Base-by-base conservation (phyloP, 192 early-diverging fungal species). In the Podila epigama region DNA sequence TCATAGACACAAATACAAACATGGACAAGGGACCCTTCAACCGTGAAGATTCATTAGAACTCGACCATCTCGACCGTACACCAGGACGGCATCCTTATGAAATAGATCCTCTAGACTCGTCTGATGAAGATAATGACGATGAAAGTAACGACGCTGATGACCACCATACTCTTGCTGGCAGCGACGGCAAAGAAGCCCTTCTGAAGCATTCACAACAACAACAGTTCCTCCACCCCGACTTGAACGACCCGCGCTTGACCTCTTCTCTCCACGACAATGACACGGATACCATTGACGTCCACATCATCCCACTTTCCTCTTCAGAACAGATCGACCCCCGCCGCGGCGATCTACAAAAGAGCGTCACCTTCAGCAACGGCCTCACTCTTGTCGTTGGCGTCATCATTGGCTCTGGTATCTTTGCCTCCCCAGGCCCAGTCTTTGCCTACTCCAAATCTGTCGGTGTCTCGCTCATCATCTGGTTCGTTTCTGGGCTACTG, bases 351-450 rank as follows among this genome's bases (percentile, higher is more conserved):
- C 69, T 88, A 31, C 82, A 85, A 68, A 88, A 85, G 59, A 84
- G 85, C 66, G 85, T 88, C 13, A 79, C 85, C 16, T 83, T 88
- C 39, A 63, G 86, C 29, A 92, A 91, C 44, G 92, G 91, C 31
- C 83, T 88, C 0, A 87, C 84, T 3, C 83, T 94, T 42, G 90
- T 93, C 5, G 69, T 92, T 22, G 92, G 93, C 2, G 70, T 88
- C 52, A 93, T 94, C 83, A 89, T 94, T 42, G 93, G 93, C 3
- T 89, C 88, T 44, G 93, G 93, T 4, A 89, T 93, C 53, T 94
- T 94, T 79, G 89, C 90, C 34, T 92, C 93, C 5, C 93, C 93
- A 25, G 91, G 90, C 1, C 88, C 90, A 25, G 86, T 93, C 31
- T 79, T 92, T 15, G 63, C 81, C 29, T 79, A 88, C 25, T 83